These are phyloP conservation scores for Megacollybia marginata DNA, from an alignment of 768 basidiomycete species.

Conservation along the genomic window DNA sequence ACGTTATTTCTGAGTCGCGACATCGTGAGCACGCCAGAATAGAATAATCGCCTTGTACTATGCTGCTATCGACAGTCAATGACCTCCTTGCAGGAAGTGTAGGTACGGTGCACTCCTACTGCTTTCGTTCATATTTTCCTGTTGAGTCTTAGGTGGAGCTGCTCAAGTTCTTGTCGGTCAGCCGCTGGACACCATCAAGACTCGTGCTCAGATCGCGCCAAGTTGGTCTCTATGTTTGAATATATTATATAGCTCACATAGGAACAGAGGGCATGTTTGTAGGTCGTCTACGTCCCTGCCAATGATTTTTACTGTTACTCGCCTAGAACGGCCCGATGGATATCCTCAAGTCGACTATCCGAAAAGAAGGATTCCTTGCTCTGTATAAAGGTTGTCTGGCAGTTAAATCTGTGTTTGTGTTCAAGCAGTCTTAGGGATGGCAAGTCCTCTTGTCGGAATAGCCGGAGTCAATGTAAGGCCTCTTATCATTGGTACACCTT, in stretches of 20 bases:
- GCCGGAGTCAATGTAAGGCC: constrained; percentile 89
- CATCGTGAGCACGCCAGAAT: not conserved
- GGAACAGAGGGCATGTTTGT: constrained; percentile 83
- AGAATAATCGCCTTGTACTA: not conserved
- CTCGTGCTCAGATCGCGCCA: constrained; percentile 80
- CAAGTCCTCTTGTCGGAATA: constrained; percentile 84
- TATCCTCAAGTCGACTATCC: constrained; percentile 72
- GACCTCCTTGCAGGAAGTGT: constrained; percentile 85
- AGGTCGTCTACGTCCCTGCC: constrained; percentile 22
- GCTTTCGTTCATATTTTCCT: too few species aligned
- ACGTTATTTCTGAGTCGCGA: not conserved
- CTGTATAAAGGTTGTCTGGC: constrained; percentile 76
- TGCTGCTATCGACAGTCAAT: constrained; percentile 44
- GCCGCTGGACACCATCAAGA: constrained; percentile 84
- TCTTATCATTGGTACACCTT: too few species aligned
- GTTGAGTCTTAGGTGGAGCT: constrained; percentile 58
- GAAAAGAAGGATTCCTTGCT: constrained; percentile 88
- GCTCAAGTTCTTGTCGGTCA: constrained; percentile 95
- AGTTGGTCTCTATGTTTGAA: constrained; percentile 38
- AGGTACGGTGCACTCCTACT: too few species aligned
- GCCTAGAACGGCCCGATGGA: constrained; percentile 91
- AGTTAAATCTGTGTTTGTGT: not conserved
- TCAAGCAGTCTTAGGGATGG: constrained; percentile 57
- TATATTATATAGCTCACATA: constrained; percentile 3
- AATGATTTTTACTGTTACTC: not conserved